These are phyloP conservation scores for Cetraspora pellucida DNA, from an alignment of 192 early-diverging fungal genomes.

Conservation along the genomic window DNA sequence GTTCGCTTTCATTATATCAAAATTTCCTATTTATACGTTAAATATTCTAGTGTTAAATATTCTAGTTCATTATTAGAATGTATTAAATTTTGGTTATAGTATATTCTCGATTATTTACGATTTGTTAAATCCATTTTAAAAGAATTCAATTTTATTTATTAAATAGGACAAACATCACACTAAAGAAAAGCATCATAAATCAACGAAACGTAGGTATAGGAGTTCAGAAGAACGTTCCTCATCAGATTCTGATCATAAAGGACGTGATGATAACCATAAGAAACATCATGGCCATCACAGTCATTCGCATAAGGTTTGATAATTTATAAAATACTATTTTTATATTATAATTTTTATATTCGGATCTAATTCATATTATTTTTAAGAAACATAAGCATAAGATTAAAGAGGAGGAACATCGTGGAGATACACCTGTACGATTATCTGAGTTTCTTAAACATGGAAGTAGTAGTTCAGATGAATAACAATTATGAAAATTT, in stretches of 20 bases:
- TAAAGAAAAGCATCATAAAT: background rate
- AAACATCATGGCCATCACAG: conserved; percentile 3
- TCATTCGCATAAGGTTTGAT: conserved; percentile 9
- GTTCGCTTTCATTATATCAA: background rate
- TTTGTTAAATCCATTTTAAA: background rate
- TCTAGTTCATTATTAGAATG: no score
- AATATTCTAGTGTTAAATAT: background rate
- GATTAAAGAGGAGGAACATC: conserved; percentile 14
- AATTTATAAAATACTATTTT: background rate
- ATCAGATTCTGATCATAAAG: background rate
- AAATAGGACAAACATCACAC: background rate
- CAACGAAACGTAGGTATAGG: no score
- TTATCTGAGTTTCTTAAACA: conserved; percentile 23
- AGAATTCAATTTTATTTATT: background rate
- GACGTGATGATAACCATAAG: background rate
- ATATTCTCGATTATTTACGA: no score
- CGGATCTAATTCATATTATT: background rate
- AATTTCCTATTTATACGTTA: background rate
- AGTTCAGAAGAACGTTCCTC: background rate
- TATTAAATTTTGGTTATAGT: background rate
- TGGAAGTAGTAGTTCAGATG: conserved; percentile 21
- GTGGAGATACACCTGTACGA: conserved; percentile 16
- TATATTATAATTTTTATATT: background rate
- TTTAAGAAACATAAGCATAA: conserved; percentile 12
- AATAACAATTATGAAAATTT: conserved; percentile 12